A percentile compares a stretch with the other conserved stretches of the same genome.
Evolutionary conservation across 2,329 filamentous ascomycete genomes (phyloP).

Genomic region (Plenodomus lindquistii): DNA sequence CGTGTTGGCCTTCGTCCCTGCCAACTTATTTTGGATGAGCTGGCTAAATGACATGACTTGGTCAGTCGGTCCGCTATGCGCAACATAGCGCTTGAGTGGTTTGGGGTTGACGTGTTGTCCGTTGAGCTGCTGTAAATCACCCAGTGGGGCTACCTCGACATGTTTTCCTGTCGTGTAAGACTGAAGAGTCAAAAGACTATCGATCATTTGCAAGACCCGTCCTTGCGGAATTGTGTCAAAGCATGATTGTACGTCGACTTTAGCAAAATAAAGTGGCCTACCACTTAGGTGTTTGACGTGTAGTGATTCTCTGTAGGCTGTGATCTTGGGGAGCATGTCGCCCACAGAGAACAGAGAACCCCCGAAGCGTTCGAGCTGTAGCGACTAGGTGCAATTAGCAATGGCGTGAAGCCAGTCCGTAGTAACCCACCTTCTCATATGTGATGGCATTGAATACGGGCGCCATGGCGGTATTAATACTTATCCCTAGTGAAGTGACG

Average conservation of each 20-base stretch:
- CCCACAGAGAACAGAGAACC: conserved; percentile 79
- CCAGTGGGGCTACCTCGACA: conserved; percentile 65
- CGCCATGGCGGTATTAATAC: conserved; percentile 71
- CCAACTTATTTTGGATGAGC: conserved; percentile 35
- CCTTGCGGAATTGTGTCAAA: conserved; percentile 94
- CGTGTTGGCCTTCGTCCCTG: conserved; percentile 57
- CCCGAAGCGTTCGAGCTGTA: conserved; percentile 65
- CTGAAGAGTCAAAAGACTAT: conserved; percentile 58
- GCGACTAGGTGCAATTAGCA: conserved; percentile 25
- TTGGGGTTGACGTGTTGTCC: conserved; percentile 33
- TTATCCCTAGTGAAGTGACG: conserved; percentile 60
- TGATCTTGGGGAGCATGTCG: conserved; percentile 76
- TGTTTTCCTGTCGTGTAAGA: conserved; percentile 76
- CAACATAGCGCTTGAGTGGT: conserved; percentile 46
- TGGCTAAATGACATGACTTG: conserved; percentile 38
- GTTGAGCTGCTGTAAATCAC: conserved; percentile 39
- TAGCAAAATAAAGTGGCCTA: conserved; percentile 76
- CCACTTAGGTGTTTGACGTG: conserved; percentile 35
- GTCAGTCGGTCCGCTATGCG: conserved; percentile 41
- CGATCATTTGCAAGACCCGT: conserved; percentile 69
- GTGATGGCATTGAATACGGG: conserved; percentile 78
- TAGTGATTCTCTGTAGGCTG: conserved; percentile 65
- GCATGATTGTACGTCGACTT: conserved; percentile 87
- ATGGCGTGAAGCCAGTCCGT: neutral
- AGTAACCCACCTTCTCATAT: conserved; percentile 68